Conservation (phyloP, 306 rosid genomes). For the Fagus sylvatica region DNA sequence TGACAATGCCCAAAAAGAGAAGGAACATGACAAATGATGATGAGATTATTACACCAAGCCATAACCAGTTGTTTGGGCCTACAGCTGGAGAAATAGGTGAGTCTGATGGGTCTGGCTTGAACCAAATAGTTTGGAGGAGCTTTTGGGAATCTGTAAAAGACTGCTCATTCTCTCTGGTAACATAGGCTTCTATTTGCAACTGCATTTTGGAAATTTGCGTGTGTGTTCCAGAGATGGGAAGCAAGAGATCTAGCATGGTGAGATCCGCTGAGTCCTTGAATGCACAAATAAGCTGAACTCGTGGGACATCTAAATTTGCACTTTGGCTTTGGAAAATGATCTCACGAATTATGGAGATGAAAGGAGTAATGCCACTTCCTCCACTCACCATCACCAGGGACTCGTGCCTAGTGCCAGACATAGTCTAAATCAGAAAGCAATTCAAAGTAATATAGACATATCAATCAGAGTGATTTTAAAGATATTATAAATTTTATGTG, state of each 20-base stretch:
- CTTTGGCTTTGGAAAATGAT: slow-evolving; percentile 48
- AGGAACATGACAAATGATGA: slow-evolving; percentile 47
- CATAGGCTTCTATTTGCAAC: slow-evolving; percentile 45
- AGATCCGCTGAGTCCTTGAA: slow-evolving; percentile 49
- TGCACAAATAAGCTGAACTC: slow-evolving; percentile 43
- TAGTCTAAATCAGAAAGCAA: not conserved
- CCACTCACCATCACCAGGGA: slow-evolving; percentile 51
- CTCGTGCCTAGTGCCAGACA: slow-evolving; percentile 35
- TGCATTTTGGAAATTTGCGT: slow-evolving; percentile 15
- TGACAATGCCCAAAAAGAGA: slow-evolving; percentile 33
- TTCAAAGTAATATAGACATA: not conserved
- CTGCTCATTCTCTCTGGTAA: slow-evolving; percentile 41
- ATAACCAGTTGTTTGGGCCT: slow-evolving; percentile 46
- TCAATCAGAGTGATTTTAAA: not conserved
- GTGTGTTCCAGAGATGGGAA: slow-evolving; percentile 33
- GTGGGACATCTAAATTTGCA: slow-evolving; percentile 28
- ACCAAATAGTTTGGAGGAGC: slow-evolving; percentile 30
- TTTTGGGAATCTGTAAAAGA: slow-evolving; percentile 14
- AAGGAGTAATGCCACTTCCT: slow-evolving; percentile 70
- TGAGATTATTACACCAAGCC: slow-evolving; percentile 37
- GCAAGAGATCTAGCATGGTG: slow-evolving; percentile 44
- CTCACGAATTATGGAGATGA: slow-evolving; percentile 65
- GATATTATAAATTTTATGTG: not conserved
- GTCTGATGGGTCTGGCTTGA: slow-evolving; percentile 41
- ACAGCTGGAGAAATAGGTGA: slow-evolving; percentile 30